Percentiles rank a stretch among this genome's conserved stretches.
Evolutionary conservation across 2,329 filamentous ascomycete species (phyloP).

Genomic region (Penicillium freii): DNA sequence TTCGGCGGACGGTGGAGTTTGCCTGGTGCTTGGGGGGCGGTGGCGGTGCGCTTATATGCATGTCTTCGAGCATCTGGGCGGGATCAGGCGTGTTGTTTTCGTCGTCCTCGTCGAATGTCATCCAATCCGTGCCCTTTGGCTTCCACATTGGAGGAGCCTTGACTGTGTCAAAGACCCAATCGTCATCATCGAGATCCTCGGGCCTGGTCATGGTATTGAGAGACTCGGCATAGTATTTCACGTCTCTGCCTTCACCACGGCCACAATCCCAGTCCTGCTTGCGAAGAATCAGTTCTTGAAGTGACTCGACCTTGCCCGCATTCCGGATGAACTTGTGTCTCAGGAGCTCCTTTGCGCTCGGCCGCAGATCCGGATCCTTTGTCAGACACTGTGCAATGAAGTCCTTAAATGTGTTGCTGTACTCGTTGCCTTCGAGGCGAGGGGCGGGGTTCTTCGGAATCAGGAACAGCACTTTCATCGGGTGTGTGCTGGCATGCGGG

Average conservation of each 20-base stretch:
- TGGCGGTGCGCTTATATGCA: constrained; percentile 46
- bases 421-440: constrained; percentile 73
- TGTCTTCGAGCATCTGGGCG: constrained; percentile 40
- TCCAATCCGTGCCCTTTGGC: constrained; percentile 53
- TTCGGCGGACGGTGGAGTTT: constrained; percentile 54
- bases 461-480: constrained; percentile 90
- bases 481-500: constrained; percentile 80
- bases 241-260: constrained; percentile 65
- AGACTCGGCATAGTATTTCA: constrained; percentile 91
- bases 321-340: constrained; percentile 83
- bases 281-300: constrained; percentile 81
- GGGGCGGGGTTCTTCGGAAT: constrained; percentile 88
- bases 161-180: constrained; percentile 95
- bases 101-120: constrained; percentile 34
- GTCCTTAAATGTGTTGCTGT: constrained; percentile 88
- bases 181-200: constrained; percentile 71
- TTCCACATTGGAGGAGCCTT: constrained; percentile 64
- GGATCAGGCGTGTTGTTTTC: constrained; percentile 24
- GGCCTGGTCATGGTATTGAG: constrained; percentile 63
- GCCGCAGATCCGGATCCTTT: constrained; percentile 83
- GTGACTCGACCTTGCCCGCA: constrained; percentile 80
- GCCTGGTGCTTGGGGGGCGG: constrained; percentile 53
- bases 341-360: constrained; percentile 81
- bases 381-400: constrained; percentile 87
- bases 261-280: constrained; percentile 79